phyloP scores from a whole-genome alignment of 164 flowering plant genomes.

The Stephania yunnanensis region DNA sequence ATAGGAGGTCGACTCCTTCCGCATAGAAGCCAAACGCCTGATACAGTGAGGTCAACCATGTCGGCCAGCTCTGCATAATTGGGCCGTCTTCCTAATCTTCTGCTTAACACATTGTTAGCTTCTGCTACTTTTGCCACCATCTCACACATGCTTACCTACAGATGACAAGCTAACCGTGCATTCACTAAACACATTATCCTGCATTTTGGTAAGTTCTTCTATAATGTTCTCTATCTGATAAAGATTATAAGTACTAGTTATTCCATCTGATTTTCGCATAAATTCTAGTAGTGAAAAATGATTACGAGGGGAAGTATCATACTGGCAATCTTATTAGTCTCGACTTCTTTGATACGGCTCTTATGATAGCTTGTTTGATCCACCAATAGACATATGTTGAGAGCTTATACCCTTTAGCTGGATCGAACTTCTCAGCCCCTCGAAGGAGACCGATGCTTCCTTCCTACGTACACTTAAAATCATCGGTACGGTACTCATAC shows the following conservation, averaged over 20 bases:
- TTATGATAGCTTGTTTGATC: conserved; percentile 61
- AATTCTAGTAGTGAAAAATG: neutral
- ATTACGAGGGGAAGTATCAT: conserved; percentile 9
- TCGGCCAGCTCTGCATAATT: conserved; percentile 46
- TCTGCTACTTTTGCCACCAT: conserved; percentile 45
- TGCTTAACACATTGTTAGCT: conserved; percentile 32
- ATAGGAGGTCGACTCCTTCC: conserved; percentile 40
- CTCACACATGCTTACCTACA: conserved; percentile 49
- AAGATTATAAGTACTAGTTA: neutral
- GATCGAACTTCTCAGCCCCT: conserved; percentile 53
- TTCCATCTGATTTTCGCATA: neutral
- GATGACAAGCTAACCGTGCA: conserved; percentile 50
- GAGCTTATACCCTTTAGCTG: conserved; percentile 48
- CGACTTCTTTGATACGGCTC: conserved; percentile 45
- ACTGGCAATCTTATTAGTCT: conserved; percentile 58
- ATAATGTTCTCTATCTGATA: neutral
- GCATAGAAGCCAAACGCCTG: conserved; percentile 30
- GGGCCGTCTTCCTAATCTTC: conserved; percentile 33
- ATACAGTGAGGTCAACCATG: conserved; percentile 19
- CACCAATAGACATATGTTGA: conserved; percentile 77
- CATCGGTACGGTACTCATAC: neutral
- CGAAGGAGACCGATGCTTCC: conserved; percentile 63
- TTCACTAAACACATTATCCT: conserved; percentile 12
- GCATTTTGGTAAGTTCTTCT: neutral
- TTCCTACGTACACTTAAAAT: conserved; percentile 29